These are phyloP conservation scores for Takashimella tepidaria DNA, from an alignment of 1,284 basidiomycete species.

Conservation along the genomic window DNA sequence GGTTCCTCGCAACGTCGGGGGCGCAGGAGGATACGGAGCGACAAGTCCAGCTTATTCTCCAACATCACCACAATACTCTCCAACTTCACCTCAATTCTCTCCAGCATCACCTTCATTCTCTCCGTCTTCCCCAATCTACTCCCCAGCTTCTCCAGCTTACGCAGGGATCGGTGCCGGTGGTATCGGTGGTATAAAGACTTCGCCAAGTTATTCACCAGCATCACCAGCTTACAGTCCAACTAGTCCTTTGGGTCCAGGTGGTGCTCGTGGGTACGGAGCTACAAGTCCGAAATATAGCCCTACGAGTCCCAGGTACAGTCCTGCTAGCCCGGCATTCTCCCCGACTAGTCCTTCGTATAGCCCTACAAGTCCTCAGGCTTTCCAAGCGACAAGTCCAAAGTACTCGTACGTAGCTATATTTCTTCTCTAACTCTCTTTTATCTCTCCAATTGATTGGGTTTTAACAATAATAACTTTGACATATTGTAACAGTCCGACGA, in stretches of 20 bases:
- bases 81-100: constrained; percentile 82
- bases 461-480: background rate
- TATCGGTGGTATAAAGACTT: constrained; percentile 19
- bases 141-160: constrained; percentile 70
- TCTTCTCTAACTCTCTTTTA: constrained; percentile 47
- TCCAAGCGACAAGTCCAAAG: constrained; percentile 77
- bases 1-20: constrained; percentile 50
- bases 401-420: constrained; percentile 61
- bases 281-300: constrained; percentile 21
- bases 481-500: constrained; percentile 17
- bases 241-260: constrained; percentile 12
- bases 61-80: constrained; percentile 78
- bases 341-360: constrained; percentile 55
- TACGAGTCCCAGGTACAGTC: constrained; percentile 27
- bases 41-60: constrained; percentile 69
- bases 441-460: constrained; percentile 2
- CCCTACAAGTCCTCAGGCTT: constrained; percentile 57
- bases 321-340: constrained; percentile 40
- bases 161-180: constrained; percentile 19
- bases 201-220: constrained; percentile 37
- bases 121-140: constrained; percentile 32
- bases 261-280: constrained; percentile 12
- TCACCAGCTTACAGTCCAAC: constrained; percentile 31
- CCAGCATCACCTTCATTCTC: constrained; percentile 78
- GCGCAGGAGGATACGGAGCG: constrained; percentile 59